phyloP scores from a whole-genome alignment of 306 rosid species.

The Inga oerstediana region DNA sequence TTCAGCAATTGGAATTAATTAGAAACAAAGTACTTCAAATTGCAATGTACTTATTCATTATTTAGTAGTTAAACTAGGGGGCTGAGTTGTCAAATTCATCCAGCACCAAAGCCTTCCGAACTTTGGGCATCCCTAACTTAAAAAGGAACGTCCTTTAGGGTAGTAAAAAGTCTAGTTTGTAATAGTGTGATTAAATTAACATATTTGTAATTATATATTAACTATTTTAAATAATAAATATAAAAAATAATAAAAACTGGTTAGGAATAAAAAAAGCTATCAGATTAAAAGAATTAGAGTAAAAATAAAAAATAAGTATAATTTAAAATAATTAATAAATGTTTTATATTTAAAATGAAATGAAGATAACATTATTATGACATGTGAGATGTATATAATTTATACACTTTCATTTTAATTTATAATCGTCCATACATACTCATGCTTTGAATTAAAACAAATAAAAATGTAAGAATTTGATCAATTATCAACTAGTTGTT shows the following conservation, averaged over 20 bases:
- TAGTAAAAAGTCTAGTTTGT: too few relatives aligned
- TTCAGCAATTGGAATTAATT: too few relatives aligned
- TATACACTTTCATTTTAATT: background rate
- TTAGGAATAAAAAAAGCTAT: too few relatives aligned
- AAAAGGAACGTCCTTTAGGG: too few relatives aligned
- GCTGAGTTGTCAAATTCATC: background rate
- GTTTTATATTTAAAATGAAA: background rate
- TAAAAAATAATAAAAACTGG: too few relatives aligned
- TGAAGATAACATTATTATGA: background rate
- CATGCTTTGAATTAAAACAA: background rate
- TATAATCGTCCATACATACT: background rate
- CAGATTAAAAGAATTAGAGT: too few relatives aligned
- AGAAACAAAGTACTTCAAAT: background rate
- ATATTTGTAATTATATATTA: too few relatives aligned
- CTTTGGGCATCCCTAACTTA: too few relatives aligned
- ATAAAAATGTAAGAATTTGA: background rate
- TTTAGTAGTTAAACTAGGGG: background rate
- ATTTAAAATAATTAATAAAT: too few relatives aligned
- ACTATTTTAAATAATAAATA: too few relatives aligned
- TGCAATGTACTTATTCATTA: background rate
- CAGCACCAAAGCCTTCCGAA: too few relatives aligned
- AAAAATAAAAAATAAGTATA: too few relatives aligned
- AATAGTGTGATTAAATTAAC: background rate
- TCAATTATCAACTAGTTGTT: background rate
- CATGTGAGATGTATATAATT: background rate